Base-by-base conservation (phyloP, 768 basidiomycete genomes). In the Suillus weaverae region DNA sequence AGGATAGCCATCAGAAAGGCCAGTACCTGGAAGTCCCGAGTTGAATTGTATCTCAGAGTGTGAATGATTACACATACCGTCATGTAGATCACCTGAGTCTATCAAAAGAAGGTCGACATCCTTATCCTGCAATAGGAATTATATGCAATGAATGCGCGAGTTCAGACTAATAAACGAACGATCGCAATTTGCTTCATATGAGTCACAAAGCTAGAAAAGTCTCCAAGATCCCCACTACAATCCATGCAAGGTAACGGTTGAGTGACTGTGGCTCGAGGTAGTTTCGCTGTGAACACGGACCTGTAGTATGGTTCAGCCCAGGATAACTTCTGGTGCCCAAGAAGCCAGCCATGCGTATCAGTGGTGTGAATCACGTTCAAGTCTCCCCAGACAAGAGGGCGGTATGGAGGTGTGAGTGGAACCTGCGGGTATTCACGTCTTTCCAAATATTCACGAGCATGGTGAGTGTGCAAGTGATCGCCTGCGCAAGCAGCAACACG, bases 351-450 rank as follows among this genome's bases (percentile, higher is more conserved):
- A 78, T 91, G 89, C 36, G 85, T 91, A 73, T 95, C 94, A 0
- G 95, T 95, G 3, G 93, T 95, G 70, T 89, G 87, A 53, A 95
- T 83, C 69, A 95, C 84, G 72, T 96, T 96, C 72, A 96, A 82
- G 71, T 95, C 92, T 16, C 90, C 87, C 95, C 94, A 95, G 55
- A 86, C 84, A n/a, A 97, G 81, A 26, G 86, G 84, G 22, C 87
- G 80, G 62, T 84, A 83, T 4, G 94, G 94, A 20, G 81, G 81
- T 0, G 85, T 76, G 36, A 88, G 74, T 14, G 77, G 77, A 14
- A 76, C 67, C 46, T 79, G 74, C 0, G 84, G 81, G 60, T 77
- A 73, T 61, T 79, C 77, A 61, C 81, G 79, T 62, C 73, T 78
- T 59, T 57, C 57, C 16, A 59, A 44, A 60, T 81, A 78, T 26